Evolutionary conservation across 108 stramenopile genomes (phyloP), one percentile per base, ranked within the genome.

Genomic region (Stephanodiscus minutulus): DNA sequence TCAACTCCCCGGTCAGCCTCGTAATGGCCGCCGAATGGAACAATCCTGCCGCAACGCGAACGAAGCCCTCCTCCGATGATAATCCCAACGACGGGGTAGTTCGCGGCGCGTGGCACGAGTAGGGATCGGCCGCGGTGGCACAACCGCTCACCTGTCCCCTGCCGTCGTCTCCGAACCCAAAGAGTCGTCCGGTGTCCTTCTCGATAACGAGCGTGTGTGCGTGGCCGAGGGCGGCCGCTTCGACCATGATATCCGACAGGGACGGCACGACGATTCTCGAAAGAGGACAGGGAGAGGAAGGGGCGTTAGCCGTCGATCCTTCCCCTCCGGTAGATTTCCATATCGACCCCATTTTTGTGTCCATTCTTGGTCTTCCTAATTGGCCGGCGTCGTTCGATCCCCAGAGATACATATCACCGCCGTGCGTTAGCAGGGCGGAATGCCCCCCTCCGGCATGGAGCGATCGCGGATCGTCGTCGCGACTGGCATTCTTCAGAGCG

Each of bases 341-440:
- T 54, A 3, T 22, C 24, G 53, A 48, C 18, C 3, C 1, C 25
- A 13, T 50, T 0, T 7, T 28, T 61, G 25, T 27, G 15, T 44
- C n/a, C n/a, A n/a, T n/a, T n/a, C n/a, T n/a, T n/a, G n/a, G 41
- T 29, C 72, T 17, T 68, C 88, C 90, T 18, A 88, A 81, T 74
- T 95, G 93, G 44, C 85, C 81, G 33, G 86, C 46, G 20, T 84
- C 83, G 68, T 95, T 95, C 89, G 88, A 95, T 25, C 93, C 93
- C 87, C 87, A 95, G 10, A 95, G 61, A 70, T 82, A 95, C 11
- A 95, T 61, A 44, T 82, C 66, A 11, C 91, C 91, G 21, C 70
- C 68, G 31, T 70, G 47, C 2, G 89, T 87, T n/a, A 95, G 61
- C 18, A 92, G 46, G 0, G 70, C 93, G 61, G 84, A 86, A 68